These are phyloP conservation scores for Sporothrix brasiliensis DNA, from an alignment of 2,329 filamentous ascomycete species.

Conservation along the genomic window DNA sequence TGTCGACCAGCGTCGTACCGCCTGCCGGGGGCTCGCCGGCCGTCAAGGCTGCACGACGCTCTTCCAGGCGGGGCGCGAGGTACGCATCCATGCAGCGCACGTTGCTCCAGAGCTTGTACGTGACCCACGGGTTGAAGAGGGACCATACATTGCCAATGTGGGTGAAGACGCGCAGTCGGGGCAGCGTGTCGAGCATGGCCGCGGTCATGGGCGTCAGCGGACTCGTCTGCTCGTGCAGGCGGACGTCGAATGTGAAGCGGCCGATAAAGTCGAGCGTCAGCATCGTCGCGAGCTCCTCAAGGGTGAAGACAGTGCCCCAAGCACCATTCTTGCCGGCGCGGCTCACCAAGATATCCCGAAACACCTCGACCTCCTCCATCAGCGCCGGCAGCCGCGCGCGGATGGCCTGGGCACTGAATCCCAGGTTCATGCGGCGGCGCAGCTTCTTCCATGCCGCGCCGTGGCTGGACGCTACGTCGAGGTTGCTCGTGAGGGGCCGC, in stretches of 20 bases:
- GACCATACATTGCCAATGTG: slow-evolving; percentile 36
- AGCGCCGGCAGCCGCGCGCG: slow-evolving; percentile 43
- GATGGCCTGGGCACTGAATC: slow-evolving; percentile 45
- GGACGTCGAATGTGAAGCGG: slow-evolving; percentile 35
- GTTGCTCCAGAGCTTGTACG: slow-evolving; percentile 42
- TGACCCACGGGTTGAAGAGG: slow-evolving; percentile 40
- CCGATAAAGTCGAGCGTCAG: slow-evolving; percentile 40
- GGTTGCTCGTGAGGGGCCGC: slow-evolving; percentile 40
- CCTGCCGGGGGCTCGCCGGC: slow-evolving; percentile 22
- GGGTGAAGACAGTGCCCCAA: slow-evolving; percentile 35
- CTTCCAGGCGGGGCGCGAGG: slow-evolving; percentile 40
- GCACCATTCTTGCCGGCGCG: slow-evolving; percentile 36
- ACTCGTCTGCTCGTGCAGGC: slow-evolving; percentile 31
- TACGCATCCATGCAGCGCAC: slow-evolving; percentile 39
- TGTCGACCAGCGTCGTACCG: slow-evolving; percentile 38
- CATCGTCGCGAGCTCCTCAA: slow-evolving; percentile 37
- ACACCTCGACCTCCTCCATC: slow-evolving; percentile 41
- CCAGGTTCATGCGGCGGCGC: slow-evolving; percentile 44
- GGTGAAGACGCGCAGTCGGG: slow-evolving; percentile 24
- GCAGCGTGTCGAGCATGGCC: slow-evolving; percentile 32
- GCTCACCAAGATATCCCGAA: slow-evolving; percentile 38
- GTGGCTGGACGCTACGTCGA: slow-evolving; percentile 44
- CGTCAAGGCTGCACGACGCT: slow-evolving; percentile 35
- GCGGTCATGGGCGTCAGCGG: slow-evolving; percentile 29
- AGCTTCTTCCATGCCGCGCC: slow-evolving; percentile 46